Percentiles rank a stretch among this genome's conserved stretches.
Evolutionary conservation across 139 green algal species (phyloP).

Genomic region (Picochlorum sp.): DNA sequence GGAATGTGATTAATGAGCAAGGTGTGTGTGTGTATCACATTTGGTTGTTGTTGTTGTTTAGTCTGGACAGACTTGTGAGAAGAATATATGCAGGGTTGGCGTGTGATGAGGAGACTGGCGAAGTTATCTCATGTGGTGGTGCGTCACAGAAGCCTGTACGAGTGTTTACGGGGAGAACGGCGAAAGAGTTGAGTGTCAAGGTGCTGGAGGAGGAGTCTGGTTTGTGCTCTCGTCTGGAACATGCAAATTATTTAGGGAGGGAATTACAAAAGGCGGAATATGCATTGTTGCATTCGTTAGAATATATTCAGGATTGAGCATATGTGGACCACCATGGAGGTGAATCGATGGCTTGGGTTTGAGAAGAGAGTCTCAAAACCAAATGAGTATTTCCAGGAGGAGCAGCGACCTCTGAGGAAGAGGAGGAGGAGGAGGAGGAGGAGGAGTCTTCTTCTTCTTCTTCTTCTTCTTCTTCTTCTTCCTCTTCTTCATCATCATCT

Average conservation of each 20-base stretch:
- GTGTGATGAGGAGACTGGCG: constrained; percentile 48
- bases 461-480: too few species aligned
- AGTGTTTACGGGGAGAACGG: constrained; percentile 37
- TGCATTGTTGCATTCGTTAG: constrained; percentile 23
- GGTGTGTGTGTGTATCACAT: constrained; percentile 7
- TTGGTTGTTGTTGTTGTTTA: neutral
- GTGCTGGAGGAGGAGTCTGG: constrained; percentile 36
- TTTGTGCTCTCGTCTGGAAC: constrained; percentile 37
- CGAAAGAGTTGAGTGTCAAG: constrained; percentile 46
- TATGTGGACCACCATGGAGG: neutral
- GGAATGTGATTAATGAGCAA: constrained; percentile 50
- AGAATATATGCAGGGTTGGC: constrained; percentile 29
- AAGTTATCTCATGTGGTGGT: constrained; percentile 46
- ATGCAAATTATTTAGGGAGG: constrained; percentile 55
- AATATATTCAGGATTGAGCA: constrained; percentile 51
- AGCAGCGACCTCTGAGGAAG: too few species aligned
- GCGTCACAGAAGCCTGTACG: constrained; percentile 21
- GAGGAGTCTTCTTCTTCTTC: too few species aligned
- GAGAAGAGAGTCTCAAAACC: too few species aligned
- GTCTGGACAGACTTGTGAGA: neutral
- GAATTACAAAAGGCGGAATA: constrained; percentile 54
- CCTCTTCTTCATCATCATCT: too few species aligned
- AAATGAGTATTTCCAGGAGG: too few species aligned
- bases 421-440: too few species aligned
- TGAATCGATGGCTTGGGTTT: too few species aligned